Evolutionary conservation across 2,329 filamentous ascomycete genomes (phyloP).

Genomic region (Botrytis porri): DNA sequence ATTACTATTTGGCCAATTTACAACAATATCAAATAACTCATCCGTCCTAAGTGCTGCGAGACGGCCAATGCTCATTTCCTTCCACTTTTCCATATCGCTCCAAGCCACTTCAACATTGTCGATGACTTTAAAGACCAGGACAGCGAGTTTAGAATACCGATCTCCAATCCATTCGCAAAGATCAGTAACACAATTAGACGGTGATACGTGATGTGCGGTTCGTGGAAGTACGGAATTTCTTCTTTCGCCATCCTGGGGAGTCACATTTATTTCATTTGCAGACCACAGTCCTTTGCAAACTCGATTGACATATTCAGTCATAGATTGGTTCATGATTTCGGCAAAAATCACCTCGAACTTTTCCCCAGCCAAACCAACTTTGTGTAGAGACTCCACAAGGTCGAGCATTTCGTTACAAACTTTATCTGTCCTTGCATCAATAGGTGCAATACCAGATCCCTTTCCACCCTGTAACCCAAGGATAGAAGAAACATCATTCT

Average conservation of each 20-base stretch:
- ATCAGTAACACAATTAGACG: constrained; percentile 55
- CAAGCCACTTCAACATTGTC: constrained; percentile 43
- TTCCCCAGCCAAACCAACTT: constrained; percentile 67
- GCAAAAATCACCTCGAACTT: constrained; percentile 69
- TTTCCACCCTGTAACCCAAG: constrained; percentile 38
- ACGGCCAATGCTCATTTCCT: constrained; percentile 64
- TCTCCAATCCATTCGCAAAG: constrained; percentile 68
- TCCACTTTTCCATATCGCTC: constrained; percentile 64
- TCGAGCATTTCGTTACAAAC: constrained; percentile 52
- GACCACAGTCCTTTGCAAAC: constrained; percentile 64
- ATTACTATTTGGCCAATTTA: constrained; percentile 68
- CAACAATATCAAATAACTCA: constrained; percentile 76
- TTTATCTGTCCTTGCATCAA: constrained; percentile 33
- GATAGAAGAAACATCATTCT: constrained; percentile 50
- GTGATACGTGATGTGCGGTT: constrained; percentile 39
- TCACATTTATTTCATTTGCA: constrained; percentile 9
- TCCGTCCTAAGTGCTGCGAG: constrained; percentile 67
- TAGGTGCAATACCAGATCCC: background rate
- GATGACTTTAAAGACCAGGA: constrained; percentile 53
- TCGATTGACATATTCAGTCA: constrained; percentile 59
- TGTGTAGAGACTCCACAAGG: constrained; percentile 57
- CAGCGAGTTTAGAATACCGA: constrained; percentile 61
- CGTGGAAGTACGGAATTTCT: constrained; percentile 35
- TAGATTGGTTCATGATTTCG: constrained; percentile 64
- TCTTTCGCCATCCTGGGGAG: constrained; percentile 1